Percentiles rank a stretch among this genome's conserved stretches.
phyloP scores from a whole-genome alignment of 129 eudicot species.

The Tanacetum coccineum region DNA sequence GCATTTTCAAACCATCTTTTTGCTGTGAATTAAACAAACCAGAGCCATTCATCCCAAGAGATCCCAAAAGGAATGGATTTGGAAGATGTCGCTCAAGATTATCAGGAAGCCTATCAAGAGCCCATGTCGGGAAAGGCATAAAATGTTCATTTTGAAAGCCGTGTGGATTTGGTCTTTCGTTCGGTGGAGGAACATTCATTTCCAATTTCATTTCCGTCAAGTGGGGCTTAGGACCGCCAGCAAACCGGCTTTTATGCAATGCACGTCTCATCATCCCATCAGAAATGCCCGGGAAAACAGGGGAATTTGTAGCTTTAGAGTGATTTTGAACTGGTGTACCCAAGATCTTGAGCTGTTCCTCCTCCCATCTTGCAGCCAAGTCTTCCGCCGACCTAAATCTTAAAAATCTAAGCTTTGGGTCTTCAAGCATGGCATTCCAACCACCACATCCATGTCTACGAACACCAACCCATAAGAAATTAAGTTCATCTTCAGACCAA shows the following conservation, averaged over 20 bases:
- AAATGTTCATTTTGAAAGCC: conserved; percentile 32
- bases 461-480: conserved; percentile 36
- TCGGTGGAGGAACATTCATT: conserved; percentile 33
- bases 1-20: conserved; percentile 27
- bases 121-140: conserved; percentile 44
- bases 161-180: conserved; percentile 24
- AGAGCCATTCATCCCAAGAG: conserved; percentile 35
- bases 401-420: conserved; percentile 27
- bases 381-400: conserved; percentile 20
- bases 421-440: conserved; percentile 35
- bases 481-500: conserved; percentile 41
- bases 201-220: conserved; percentile 80
- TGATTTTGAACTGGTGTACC: conserved; percentile 38
- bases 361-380: conserved; percentile 35
- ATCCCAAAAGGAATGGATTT: conserved; percentile 38
- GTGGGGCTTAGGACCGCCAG: conserved; percentile 56
- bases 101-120: conserved; percentile 41
- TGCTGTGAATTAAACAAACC: conserved; percentile 27
- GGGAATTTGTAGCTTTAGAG: conserved; percentile 35
- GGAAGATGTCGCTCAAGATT: conserved; percentile 28
- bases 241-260: conserved; percentile 49
- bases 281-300: conserved; percentile 45
- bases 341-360: conserved; percentile 45
- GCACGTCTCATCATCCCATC: conserved; percentile 79
- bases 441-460: conserved; percentile 38